These are phyloP conservation scores for Priceomyces medius DNA, from an alignment of 805 yeast species.

Conservation along the genomic window DNA sequence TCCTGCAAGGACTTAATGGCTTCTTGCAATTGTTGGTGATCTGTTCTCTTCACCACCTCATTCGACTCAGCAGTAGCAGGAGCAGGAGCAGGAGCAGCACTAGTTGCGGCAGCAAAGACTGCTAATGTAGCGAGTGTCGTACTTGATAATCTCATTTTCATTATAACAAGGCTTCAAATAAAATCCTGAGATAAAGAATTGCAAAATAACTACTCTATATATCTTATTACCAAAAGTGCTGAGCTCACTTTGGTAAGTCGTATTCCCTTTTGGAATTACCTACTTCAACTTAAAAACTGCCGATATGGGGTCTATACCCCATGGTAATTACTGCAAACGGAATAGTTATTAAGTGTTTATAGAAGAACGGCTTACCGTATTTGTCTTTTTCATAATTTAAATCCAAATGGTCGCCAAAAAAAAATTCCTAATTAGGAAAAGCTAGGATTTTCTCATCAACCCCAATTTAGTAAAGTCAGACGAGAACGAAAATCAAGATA, in stretches of 20 bases:
- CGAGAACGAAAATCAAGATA: background rate
- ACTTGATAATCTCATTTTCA: slow-evolving; percentile 31
- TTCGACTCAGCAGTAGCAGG: slow-evolving; percentile 9
- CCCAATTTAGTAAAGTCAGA: background rate
- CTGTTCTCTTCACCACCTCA: slow-evolving; percentile 5
- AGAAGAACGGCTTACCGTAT: background rate
- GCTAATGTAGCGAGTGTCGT: slow-evolving; percentile 29
- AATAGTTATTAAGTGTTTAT: background rate
- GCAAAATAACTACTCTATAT: slow-evolving; percentile 2
- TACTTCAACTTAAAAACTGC: background rate
- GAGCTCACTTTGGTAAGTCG: background rate
- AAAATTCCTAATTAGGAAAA: background rate
- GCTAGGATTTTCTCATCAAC: background rate
- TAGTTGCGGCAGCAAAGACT: slow-evolving; percentile 23
- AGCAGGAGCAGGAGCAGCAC: slow-evolving; percentile 36
- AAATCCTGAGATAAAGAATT: background rate
- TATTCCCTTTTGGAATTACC: background rate
- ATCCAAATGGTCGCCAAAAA: background rate
- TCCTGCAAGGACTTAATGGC: slow-evolving; percentile 18
- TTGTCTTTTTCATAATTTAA: background rate
- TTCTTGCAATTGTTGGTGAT: slow-evolving; percentile 19
- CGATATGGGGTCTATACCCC: background rate
- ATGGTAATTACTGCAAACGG: slow-evolving; percentile 2
- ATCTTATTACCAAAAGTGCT: background rate
- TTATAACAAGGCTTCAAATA: background rate